These are phyloP conservation scores for Alternaria longipes DNA, from an alignment of 2,329 filamentous ascomycete genomes.

Conservation along the genomic window DNA sequence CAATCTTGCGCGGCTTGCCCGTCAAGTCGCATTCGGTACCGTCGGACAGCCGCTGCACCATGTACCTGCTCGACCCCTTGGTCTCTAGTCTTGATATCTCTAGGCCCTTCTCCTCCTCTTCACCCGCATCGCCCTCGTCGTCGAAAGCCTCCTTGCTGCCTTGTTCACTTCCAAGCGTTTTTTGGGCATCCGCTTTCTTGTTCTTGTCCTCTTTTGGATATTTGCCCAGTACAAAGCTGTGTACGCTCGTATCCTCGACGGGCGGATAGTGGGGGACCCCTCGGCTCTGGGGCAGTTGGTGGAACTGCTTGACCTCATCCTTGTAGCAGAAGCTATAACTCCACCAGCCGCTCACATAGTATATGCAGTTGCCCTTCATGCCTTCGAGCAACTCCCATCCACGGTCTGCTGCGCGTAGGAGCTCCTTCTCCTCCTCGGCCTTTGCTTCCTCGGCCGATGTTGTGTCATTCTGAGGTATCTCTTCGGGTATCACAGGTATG, in stretches of 20 bases:
- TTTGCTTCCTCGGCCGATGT: slow-evolving; percentile 73
- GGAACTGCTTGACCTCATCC: slow-evolving; percentile 87
- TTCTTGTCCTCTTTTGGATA: slow-evolving; percentile 52
- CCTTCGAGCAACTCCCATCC: slow-evolving; percentile 83
- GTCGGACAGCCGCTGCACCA: slow-evolving; percentile 81
- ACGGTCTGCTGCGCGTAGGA: slow-evolving; percentile 76
- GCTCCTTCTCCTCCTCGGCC: slow-evolving; percentile 81
- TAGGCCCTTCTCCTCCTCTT: slow-evolving; percentile 36
- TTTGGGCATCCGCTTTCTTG: slow-evolving; percentile 35
- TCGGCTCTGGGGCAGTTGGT: slow-evolving; percentile 76
- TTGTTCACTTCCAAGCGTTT: slow-evolving; percentile 43
- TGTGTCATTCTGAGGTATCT: slow-evolving; percentile 64
- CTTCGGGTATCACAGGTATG: slow-evolving; percentile 74
- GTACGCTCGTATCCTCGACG: slow-evolving; percentile 76
- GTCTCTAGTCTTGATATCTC: slow-evolving; percentile 74
- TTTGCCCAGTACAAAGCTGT: slow-evolving; percentile 79
- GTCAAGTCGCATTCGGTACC: slow-evolving; percentile 90
- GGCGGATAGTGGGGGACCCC: slow-evolving; percentile 75
- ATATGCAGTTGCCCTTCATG: slow-evolving; percentile 82
- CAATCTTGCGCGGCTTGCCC: slow-evolving; percentile 79
- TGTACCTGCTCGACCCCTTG: slow-evolving; percentile 83
- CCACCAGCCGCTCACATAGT: slow-evolving; percentile 91
- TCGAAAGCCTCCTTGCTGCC: slow-evolving; percentile 41
- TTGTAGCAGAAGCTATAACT: slow-evolving; percentile 95
- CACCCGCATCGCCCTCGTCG: slow-evolving; percentile 38